phyloP scores from a whole-genome alignment of 2,329 filamentous ascomycete genomes.

The Curvularia sp. region DNA sequence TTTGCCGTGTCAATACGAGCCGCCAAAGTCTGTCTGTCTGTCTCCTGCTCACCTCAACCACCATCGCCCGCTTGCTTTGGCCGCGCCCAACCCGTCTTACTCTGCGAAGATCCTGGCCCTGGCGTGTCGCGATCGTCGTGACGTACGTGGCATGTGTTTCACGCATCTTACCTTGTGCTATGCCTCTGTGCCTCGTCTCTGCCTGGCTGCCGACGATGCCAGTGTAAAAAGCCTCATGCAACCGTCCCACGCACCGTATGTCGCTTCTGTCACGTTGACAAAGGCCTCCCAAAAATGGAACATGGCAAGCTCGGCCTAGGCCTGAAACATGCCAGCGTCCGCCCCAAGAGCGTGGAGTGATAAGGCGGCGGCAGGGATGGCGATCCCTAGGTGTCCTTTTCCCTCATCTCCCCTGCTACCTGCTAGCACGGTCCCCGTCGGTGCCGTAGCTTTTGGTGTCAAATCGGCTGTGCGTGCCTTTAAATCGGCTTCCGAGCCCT shows the following conservation, averaged over 20 bases:
- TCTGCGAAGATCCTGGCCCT: constrained; percentile 12
- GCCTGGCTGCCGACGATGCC: not conserved
- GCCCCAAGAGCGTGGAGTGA: constrained; percentile 16
- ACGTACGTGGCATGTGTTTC: constrained; percentile 20
- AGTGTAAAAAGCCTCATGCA: not conserved
- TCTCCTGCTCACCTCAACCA: not conserved
- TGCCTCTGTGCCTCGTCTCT: not conserved
- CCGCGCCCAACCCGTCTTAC: too few relatives aligned
- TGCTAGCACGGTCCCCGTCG: too few relatives aligned
- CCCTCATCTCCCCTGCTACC: not conserved
- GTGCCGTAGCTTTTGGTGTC: too few relatives aligned
- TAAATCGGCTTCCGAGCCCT: not conserved
- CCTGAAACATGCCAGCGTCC: constrained; percentile 16
- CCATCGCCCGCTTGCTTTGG: too few relatives aligned
- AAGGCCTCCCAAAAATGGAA: constrained; percentile 4
- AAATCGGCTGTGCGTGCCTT: not conserved
- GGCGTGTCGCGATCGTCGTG: constrained; percentile 18
- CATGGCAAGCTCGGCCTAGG: constrained; percentile 4
- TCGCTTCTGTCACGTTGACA: not conserved
- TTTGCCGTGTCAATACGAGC: not conserved
- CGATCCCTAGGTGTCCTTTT: not conserved
- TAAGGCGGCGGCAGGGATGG: constrained; percentile 18
- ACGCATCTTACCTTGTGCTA: constrained; percentile 5
- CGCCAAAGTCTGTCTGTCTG: not conserved
- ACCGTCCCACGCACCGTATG: not conserved